Conservation (phyloP, 2,329 filamentous ascomycete genomes). For the Pestalotiopsis sp. region DNA sequence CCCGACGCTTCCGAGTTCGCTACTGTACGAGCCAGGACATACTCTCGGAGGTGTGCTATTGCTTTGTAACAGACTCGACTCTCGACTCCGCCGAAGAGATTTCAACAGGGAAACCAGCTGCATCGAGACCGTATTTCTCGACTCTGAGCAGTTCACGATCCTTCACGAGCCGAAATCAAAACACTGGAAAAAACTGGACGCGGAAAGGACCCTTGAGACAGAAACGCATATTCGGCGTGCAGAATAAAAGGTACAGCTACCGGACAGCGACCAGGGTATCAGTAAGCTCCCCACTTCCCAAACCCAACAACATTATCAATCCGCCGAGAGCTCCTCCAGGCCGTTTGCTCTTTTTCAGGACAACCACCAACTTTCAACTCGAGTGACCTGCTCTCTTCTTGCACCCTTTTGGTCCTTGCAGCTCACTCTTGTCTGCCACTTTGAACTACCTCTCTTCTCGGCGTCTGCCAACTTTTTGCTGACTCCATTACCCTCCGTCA, state of each 20-base stretch:
- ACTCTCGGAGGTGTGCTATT: constrained; percentile 2
- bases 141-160: not conserved
- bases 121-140: not conserved
- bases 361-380: constrained; percentile 1
- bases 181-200: not conserved
- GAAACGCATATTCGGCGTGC: not conserved
- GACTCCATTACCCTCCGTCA: constrained; percentile 12
- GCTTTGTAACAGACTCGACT: not conserved
- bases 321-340: constrained; percentile 11
- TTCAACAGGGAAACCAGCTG: not conserved
- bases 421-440: constrained; percentile 1
- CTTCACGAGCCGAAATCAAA: not conserved
- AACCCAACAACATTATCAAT: constrained; percentile 12
- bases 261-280: constrained; percentile 2
- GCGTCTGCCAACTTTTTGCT: constrained; percentile 12
- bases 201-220: not conserved
- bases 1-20: constrained; percentile 15
- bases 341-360: not conserved
- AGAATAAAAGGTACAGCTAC: not conserved
- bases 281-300: constrained; percentile 15
- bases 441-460: not conserved
- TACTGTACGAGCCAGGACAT: not conserved
- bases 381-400: not conserved
- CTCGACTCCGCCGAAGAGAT: constrained; percentile 3
- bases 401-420: not conserved